A percentile compares a stretch with the other conserved stretches of the same genome.
These are phyloP conservation scores for Aspergillus sclerotiicarbonarius DNA, from an alignment of 495 filamentous ascomycete species.

Conservation along the genomic window DNA sequence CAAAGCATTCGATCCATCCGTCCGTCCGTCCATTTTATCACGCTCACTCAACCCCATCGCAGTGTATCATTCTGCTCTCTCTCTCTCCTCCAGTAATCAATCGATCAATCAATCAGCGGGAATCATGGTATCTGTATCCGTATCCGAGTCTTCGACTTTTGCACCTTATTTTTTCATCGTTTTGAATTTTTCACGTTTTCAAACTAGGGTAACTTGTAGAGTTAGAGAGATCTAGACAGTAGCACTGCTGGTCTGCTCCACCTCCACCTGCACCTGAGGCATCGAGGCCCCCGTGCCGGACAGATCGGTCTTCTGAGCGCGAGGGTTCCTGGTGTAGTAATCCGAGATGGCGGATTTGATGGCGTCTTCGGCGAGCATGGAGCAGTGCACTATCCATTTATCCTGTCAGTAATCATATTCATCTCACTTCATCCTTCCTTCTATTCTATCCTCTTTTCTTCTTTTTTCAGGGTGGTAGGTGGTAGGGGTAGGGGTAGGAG, in stretches of 20 bases:
- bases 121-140: no score
- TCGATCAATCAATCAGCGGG: no score
- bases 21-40: no score
- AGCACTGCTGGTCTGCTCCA: constrained; percentile 29
- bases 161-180: background rate
- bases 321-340: constrained; percentile 92
- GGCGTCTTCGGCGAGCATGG: constrained; percentile 98
- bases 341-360: constrained; percentile 99
- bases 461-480: background rate
- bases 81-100: no score
- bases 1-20: no score
- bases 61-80: no score
- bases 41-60: no score
- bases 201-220: background rate
- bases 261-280: constrained; percentile 52
- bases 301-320: constrained; percentile 67
- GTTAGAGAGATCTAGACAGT: constrained; percentile 15
- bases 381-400: constrained; percentile 69
- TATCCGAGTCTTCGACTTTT: no score
- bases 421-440: background rate
- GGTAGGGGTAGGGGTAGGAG: background rate
- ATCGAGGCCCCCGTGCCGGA: constrained; percentile 64
- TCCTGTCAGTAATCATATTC: background rate
- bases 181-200: background rate
- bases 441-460: no score